Conservation (phyloP, 306 rosid species). For the Oemleria cerasiformis region DNA sequence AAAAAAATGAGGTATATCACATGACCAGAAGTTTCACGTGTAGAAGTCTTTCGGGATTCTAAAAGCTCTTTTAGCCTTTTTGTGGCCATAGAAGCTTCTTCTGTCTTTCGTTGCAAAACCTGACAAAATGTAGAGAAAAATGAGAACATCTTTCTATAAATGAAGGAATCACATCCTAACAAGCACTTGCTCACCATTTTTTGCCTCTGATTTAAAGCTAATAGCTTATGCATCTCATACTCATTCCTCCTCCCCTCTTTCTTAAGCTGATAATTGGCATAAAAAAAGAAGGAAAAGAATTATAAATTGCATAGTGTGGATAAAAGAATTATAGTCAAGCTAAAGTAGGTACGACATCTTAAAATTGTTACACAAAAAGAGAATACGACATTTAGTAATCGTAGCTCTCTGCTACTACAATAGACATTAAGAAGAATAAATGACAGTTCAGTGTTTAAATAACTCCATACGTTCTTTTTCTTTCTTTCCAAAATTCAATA, state of each 20-base stretch:
- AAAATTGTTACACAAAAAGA: not conserved
- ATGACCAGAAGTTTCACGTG: conserved; percentile 65
- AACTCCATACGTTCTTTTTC: not conserved
- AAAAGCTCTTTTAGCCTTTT: conserved; percentile 88
- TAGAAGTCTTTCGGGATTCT: conserved; percentile 74
- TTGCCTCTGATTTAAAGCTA: conserved; percentile 94
- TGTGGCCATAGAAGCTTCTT: conserved; percentile 90
- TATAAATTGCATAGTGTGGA: not conserved
- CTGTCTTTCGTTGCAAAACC: conserved; percentile 96
- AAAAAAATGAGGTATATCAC: conserved; percentile 15
- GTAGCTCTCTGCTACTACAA: not conserved
- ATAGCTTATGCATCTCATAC: conserved; percentile 91
- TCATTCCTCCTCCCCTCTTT: conserved; percentile 97
- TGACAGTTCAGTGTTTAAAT: not conserved
- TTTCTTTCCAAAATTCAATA: not conserved
- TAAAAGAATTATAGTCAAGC: conserved; percentile 4
- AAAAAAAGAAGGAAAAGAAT: not conserved
- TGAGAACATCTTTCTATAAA: conserved; percentile 20
- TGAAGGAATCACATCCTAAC: not conserved
- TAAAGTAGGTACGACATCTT: conserved; percentile 6
- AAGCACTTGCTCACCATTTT: conserved; percentile 64
- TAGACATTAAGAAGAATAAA: not conserved
- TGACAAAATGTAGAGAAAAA: conserved; percentile 23
- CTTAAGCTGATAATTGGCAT: conserved; percentile 68
- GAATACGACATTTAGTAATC: not conserved